Conservation (phyloP, 2,329 filamentous ascomycete genomes). For the Cercospora brassicicola region DNA sequence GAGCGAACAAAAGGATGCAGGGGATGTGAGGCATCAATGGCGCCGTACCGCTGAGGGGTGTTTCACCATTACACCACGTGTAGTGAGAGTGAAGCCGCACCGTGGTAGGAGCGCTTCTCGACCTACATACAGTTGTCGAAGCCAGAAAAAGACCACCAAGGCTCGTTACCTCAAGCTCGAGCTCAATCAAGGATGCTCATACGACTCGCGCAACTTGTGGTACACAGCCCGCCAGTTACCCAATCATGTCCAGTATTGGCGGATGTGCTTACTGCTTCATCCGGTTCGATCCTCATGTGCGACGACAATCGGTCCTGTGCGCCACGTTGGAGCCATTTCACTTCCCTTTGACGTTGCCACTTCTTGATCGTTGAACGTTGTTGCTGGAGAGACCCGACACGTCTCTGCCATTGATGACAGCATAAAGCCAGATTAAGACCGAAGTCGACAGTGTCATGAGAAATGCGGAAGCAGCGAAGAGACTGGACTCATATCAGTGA, state of each 20-base stretch:
- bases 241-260: background rate
- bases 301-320: background rate
- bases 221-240: background rate
- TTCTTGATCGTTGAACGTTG: slow-evolving; percentile 23
- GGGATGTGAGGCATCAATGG: background rate
- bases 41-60: background rate
- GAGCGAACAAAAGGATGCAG: background rate
- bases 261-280: background rate
- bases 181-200: background rate
- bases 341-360: slow-evolving; percentile 33
- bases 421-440: slow-evolving; percentile 69
- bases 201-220: background rate
- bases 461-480: slow-evolving; percentile 49
- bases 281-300: background rate
- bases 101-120: background rate
- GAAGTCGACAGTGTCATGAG: slow-evolving; percentile 72
- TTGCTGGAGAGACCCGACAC: slow-evolving; percentile 19
- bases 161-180: background rate
- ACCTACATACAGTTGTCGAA: background rate
- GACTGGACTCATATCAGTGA: slow-evolving; percentile 47
- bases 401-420: slow-evolving; percentile 59
- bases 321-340: slow-evolving; percentile 3
- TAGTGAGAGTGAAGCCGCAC: background rate
- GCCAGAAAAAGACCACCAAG: background rate
- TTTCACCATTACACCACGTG: background rate